Evolutionary conservation across 169 alveolate genomes (phyloP).

Genomic region (Cryptosporidium sp.): DNA sequence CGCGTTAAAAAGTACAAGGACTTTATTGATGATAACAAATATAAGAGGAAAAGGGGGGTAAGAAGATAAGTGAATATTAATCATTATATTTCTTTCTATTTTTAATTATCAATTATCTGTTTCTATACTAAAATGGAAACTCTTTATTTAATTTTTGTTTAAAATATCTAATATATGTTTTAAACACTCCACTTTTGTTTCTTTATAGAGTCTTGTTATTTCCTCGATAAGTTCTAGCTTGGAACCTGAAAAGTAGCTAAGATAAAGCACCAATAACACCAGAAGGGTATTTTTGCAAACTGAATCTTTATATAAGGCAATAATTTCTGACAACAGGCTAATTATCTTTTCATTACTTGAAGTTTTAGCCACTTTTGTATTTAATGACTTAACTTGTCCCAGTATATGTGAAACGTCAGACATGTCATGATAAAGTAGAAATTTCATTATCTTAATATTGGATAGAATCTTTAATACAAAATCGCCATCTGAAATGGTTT

Average conservation of each 20-base stretch:
- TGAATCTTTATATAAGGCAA: background rate
- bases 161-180: background rate
- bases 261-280: background rate
- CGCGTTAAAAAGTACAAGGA: slow-evolving; percentile 57
- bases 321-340: background rate
- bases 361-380: background rate
- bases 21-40: slow-evolving; percentile 55
- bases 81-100: too few relatives aligned
- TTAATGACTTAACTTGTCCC: background rate
- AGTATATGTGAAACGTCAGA: background rate
- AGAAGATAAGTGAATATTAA: slow-evolving; percentile 8
- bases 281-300: background rate
- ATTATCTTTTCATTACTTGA: background rate
- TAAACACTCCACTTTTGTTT: background rate
- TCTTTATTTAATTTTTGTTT: background rate
- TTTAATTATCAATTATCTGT: background rate
- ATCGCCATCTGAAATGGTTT: background rate
- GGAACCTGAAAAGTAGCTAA: background rate
- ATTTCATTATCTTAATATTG: slow-evolving; percentile 18
- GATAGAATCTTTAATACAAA: slow-evolving; percentile 7
- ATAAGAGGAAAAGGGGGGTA: slow-evolving; percentile 13
- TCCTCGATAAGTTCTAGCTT: background rate
- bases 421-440: background rate
- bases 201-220: background rate
- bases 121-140: background rate